Evolutionary conservation across 139 green algal species (phyloP).

Genomic region (Yamagishiella unicocca): DNA sequence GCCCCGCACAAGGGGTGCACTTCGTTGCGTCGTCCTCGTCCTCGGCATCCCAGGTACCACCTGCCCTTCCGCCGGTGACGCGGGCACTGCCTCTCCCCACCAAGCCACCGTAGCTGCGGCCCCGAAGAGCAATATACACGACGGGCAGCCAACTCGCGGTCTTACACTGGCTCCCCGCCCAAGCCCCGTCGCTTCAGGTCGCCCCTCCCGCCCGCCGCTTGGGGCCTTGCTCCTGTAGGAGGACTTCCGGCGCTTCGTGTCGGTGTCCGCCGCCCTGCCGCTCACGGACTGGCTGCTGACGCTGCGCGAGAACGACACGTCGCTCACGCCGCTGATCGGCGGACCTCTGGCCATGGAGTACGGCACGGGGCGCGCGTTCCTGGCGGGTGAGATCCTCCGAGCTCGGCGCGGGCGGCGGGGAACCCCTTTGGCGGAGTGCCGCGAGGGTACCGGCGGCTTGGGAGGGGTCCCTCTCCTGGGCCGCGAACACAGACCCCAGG

Average conservation of each 20-base stretch:
- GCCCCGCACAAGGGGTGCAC: too few species aligned
- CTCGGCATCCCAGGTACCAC: too few species aligned
- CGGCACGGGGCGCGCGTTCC: conserved; percentile 22
- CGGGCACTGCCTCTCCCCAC: too few species aligned
- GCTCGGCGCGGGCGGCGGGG: neutral
- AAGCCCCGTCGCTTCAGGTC: neutral
- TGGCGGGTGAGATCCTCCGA: conserved; percentile 24
- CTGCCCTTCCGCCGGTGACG: too few species aligned
- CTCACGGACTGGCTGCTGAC: conserved; percentile 24
- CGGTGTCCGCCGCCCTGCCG: neutral
- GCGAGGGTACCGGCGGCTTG: too few species aligned
- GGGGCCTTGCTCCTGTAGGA: neutral
- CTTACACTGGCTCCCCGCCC: too few species aligned
- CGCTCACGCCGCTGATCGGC: conserved; percentile 24
- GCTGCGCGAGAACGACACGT: neutral
- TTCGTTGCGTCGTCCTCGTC: too few species aligned
- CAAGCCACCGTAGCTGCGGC: too few species aligned
- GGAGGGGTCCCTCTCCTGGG: too few species aligned
- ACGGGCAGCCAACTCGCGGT: too few species aligned
- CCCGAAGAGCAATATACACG: too few species aligned
- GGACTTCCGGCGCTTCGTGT: conserved; percentile 10
- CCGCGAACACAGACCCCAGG: too few species aligned
- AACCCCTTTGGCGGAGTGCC: neutral
- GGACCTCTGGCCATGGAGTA: conserved; percentile 14
- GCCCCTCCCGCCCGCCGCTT: neutral